Base-by-base conservation (phyloP, 148 eudicot genomes). In the Euryodendron excelsum region DNA sequence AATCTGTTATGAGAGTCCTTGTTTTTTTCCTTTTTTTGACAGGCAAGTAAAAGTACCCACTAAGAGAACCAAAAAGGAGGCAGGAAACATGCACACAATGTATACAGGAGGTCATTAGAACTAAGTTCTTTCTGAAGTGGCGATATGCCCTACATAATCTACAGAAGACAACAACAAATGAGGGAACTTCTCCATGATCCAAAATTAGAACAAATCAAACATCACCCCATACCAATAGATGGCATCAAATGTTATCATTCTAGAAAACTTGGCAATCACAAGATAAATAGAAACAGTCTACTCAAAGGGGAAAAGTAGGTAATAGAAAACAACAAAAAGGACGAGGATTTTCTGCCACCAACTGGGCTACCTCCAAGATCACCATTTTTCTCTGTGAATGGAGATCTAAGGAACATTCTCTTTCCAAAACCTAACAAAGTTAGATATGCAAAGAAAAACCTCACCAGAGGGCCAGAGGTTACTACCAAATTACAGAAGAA, bases 351-450 rank as follows among this genome's bases (percentile, higher is more conserved):
- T 60, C 33, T n/a, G 13, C 31, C 33, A 13, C 25, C 10, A 61
- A 61, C 65, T 61, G 18, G 34, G 33, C 65, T 12, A 4, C 6
- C 55, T n/a, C 20, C 65, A 27, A 61, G 18, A 25, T 61, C 2
- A 61, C 21, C 6, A 64, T 41, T 33, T 34, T 10, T 63, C 48
- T 39, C 13, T 15, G 2, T 23, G 7, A 36, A 66, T 66, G 70
- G 70, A 68, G 50, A 68, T 39, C 72, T 13, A 68, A n/a, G 31
- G 50, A 68, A 68, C 8, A 36, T 41, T 27, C 25, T 41, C 30
- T 68, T 39, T 39, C 72, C 72, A 37, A 68, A 68, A 37, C 52
- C 50, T 37, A 34, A 64, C 44, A 65, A 41, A 68, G 30, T 10
- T 41, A n/a, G 52, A 30, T 44, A 68, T 44, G 11, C 52, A n/a